Conservation (phyloP, 73 alveolate species). For the Paramecium octaurelia region DNA sequence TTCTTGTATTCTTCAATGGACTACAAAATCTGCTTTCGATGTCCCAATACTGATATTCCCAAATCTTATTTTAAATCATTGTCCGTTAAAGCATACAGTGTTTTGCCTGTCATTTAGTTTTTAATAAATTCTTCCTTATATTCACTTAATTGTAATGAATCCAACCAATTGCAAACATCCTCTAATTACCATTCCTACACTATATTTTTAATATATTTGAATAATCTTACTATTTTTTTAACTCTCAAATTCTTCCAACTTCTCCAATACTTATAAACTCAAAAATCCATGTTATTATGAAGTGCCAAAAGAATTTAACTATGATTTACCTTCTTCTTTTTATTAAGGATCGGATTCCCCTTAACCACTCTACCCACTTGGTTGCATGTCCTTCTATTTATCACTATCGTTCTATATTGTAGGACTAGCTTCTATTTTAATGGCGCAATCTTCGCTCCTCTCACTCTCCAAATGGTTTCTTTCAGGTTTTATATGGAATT, state of each 20-base stretch:
- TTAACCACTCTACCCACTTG: background rate
- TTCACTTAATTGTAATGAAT: background rate
- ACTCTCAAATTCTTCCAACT: background rate
- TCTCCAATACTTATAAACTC: constrained; percentile 9
- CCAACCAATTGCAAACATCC: background rate
- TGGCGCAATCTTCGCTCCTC: background rate
- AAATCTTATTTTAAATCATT: background rate
- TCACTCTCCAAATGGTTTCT: background rate
- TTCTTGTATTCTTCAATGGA: background rate
- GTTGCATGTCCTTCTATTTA: background rate
- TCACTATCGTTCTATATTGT: background rate
- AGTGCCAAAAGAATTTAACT: background rate
- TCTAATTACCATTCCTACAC: constrained; percentile 36
- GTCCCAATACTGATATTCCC: background rate
- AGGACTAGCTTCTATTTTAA: background rate
- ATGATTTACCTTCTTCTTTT: background rate
- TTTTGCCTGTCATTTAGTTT: background rate
- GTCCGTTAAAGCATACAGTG: background rate
- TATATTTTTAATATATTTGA: background rate
- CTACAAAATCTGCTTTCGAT: background rate
- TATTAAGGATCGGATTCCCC: background rate
- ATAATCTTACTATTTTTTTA: background rate
- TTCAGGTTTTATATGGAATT: constrained; percentile 10
- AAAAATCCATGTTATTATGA: constrained; percentile 4
- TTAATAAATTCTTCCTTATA: background rate